Percentiles rank a stretch among this genome's conserved stretches.
phyloP scores from a whole-genome alignment of 2,329 filamentous ascomycete species.

The Colletotrichum ledebouriae region DNA sequence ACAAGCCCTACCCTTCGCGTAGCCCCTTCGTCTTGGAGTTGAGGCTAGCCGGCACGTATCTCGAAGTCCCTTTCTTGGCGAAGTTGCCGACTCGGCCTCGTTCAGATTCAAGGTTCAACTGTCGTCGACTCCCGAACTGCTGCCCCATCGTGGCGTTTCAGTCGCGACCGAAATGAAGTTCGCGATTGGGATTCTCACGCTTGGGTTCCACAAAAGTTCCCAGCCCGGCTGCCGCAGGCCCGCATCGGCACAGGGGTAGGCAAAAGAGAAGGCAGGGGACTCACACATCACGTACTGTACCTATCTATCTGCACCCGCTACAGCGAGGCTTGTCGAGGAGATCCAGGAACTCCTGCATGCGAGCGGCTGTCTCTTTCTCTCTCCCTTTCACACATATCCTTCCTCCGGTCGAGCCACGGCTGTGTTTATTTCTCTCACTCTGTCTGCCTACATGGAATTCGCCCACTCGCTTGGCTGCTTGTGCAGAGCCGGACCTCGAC shows the following conservation, averaged over 20 bases:
- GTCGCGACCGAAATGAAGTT: constrained; percentile 26
- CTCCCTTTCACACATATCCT: not conserved
- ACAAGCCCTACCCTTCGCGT: not conserved
- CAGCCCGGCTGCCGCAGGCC: constrained; percentile 40
- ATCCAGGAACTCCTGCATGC: constrained; percentile 4
- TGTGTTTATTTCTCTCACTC: not conserved
- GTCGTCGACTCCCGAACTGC: constrained; percentile 14
- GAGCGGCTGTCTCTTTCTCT: too few relatives aligned
- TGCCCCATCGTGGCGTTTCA: constrained; percentile 25
- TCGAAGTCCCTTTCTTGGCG: constrained; percentile 35
- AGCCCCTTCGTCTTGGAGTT: constrained; percentile 23
- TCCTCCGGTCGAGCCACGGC: constrained; percentile 17
- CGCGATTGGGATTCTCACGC: constrained; percentile 31
- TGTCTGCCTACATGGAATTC: not conserved
- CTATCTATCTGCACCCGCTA: not conserved
- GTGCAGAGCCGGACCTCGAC: constrained; percentile 10
- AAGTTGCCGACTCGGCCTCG: constrained; percentile 25
- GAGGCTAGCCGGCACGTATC: constrained; percentile 40
- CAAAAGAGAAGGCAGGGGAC: constrained; percentile 16
- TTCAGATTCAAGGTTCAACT: constrained; percentile 23
- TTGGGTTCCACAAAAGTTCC: constrained; percentile 43
- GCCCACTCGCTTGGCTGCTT: constrained; percentile 14
- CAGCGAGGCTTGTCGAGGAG: constrained; percentile 8
- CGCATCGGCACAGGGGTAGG: constrained; percentile 40
- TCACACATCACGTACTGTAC: constrained; percentile 11